Conservation (phyloP, 257 asterid genomes). For the Ophiorrhiza pumila region DNA sequence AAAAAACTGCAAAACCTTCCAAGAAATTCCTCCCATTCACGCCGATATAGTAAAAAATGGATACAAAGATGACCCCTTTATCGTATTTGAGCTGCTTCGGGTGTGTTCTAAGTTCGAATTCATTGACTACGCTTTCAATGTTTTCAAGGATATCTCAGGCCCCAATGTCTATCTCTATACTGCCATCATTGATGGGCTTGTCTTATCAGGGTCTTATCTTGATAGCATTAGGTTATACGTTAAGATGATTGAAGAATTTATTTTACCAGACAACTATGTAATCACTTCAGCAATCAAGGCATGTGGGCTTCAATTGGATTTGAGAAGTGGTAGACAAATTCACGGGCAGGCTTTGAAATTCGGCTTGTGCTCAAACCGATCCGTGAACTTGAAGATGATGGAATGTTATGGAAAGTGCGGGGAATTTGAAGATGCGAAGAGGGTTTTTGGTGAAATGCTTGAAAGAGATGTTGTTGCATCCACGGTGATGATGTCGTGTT, state of each 20-base stretch:
- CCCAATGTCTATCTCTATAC: constrained; percentile 50
- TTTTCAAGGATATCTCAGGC: constrained; percentile 28
- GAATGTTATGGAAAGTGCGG: constrained; percentile 51
- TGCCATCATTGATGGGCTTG: constrained; percentile 46
- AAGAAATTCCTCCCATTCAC: constrained; percentile 37
- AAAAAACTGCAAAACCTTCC: constrained; percentile 30
- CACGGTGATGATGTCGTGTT: constrained; percentile 51
- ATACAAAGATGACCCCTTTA: constrained; percentile 35
- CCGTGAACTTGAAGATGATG: constrained; percentile 38
- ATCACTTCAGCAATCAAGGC: constrained; percentile 47
- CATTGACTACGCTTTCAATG: constrained; percentile 38
- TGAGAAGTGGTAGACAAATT: constrained; percentile 33
- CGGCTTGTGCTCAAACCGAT: constrained; percentile 37
- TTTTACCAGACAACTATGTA: constrained; percentile 44
- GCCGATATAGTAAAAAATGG: constrained; percentile 35
- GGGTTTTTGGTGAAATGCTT: constrained; percentile 53
- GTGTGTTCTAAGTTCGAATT: constrained; percentile 39
- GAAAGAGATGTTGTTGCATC: constrained; percentile 42
- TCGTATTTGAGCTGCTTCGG: constrained; percentile 49
- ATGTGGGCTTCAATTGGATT: constrained; percentile 35
- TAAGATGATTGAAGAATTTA: constrained; percentile 32
- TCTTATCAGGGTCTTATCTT: constrained; percentile 16
- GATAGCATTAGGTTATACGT: constrained; percentile 27
- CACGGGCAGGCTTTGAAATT: constrained; percentile 45
- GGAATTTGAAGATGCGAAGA: constrained; percentile 36